Evolutionary conservation across 306 rosid genomes (phyloP), one percentile per base, ranked within the genome.

Genomic region (Leucaena leucocephala): DNA sequence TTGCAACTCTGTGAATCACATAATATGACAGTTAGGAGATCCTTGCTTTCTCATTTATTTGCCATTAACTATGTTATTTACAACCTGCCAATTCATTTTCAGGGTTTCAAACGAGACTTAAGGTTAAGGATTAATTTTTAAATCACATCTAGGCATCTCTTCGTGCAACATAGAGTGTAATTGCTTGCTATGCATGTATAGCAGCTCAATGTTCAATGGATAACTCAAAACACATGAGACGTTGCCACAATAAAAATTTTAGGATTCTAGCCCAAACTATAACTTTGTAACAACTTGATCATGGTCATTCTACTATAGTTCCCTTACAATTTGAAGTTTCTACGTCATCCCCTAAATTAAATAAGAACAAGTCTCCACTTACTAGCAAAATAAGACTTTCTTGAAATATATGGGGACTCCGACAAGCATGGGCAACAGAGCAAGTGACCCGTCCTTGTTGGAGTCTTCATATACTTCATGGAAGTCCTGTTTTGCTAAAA

Each of bases 371-470:
- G 1, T 40, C 68, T 17, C 94, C 97, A 72, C 27, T 87, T 14
- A 87, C 90, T 11, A 88, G 69, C 75, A 90, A 80, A 75, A 88
- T 83, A 27, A 88, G 15, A 17, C 89, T 83, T 84, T 90, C 90
- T 73, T 90, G 89, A n/a, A 17, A 19, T 2, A 84, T 21, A 80
- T 92, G 89, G 8, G 93, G 88, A 82, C 87, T 90, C 94, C 97
- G 88, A 80, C 91, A 88, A 68, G 88, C 85, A 78, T 87, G 87
- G 4, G 82, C 87, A 68, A 92, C 79, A 40, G 87, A 50, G 40
- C 81, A 75, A 46, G 72, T 85, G 27, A 27, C 27, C 27, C 27
- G 27, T 27, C 27, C 27, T 27, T 27, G 27, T 27, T 27, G 27
- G 27, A 27, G 27, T 27, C 27, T 27, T 27, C 27, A 27, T 27